Evolutionary conservation across 2,329 filamentous ascomycete species (phyloP), one percentile per base, ranked within the genome.

Genomic region (Sporothrix mexicana): DNA sequence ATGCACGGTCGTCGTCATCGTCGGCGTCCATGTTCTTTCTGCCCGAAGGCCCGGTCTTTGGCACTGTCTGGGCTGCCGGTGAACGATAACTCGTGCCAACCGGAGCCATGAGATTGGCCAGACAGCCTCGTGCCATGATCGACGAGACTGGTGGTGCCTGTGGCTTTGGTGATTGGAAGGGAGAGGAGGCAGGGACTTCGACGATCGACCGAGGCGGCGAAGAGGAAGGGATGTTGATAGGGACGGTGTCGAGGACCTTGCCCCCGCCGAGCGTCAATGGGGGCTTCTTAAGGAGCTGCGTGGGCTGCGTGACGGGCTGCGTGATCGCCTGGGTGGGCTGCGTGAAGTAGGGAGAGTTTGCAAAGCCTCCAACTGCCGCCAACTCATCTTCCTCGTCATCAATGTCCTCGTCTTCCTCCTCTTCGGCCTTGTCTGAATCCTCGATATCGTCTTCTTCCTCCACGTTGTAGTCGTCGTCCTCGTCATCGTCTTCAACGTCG

Each of bases 181-280:
- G 95, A 0, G 95, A 98, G 2, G 95, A 98, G n/a, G 93, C 93
- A 43, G 92, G 91, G 2, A 98, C 95, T 80, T 97, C 95, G 72
- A 98, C 79, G 20, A 84, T 77, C 47, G 84, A 83, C 36, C 10
- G 53, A 5, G 71, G 61, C 12, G 75, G 69, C 0, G 87, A 86
- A 8, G 85, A 84, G 30, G 82, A 82, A 61, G 80, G 51, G 59
- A 81, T 71, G n/a, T 72, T 61, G 7, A 75, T 41, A 9, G 70
- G 47, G 12, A 70, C 71, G 3, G 59, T 67, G 12, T 69, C 69
- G 53, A 69, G 61, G 49, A 72, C 80, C 57, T 73, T 66, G n/a
- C 10, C 67, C 72, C 66, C 77, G 77, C 20, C 17, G 47, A 85
- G 80, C 2, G 79, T 79, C 0, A 82, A 81, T 3, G 82, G 82